Evolutionary conservation across 2,329 filamentous ascomycete genomes (phyloP).

Genomic region (Pestalotiopsis sp.): DNA sequence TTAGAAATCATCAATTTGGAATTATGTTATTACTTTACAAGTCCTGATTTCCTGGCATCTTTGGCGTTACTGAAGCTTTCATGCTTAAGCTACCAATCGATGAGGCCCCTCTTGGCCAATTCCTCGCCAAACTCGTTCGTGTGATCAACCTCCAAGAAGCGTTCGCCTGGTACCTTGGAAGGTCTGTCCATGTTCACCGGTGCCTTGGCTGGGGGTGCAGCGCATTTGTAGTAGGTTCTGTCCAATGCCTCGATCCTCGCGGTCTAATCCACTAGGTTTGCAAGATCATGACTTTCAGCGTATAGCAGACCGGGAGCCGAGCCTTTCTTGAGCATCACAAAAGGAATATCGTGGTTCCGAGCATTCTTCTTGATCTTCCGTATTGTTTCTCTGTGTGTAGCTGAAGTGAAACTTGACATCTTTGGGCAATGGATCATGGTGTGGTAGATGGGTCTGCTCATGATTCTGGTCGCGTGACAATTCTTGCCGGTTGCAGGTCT

Average conservation of each 20-base stretch:
- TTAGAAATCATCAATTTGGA: neutral
- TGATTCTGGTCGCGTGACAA: neutral
- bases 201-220: neutral
- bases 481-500: no score
- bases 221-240: neutral
- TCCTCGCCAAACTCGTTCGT: neutral
- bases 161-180: neutral
- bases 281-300: constrained; percentile 2
- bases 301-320: neutral
- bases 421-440: neutral
- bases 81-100: neutral
- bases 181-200: neutral
- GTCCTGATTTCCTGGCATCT: neutral
- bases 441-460: neutral
- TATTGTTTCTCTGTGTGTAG: neutral
- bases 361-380: neutral
- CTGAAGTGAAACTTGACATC: neutral
- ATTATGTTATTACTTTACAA: neutral
- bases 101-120: neutral
- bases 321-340: neutral
- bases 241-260: neutral
- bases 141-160: neutral
- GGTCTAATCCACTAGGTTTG: neutral
- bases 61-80: neutral
- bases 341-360: neutral